A percentile compares a stretch with the other conserved stretches of the same genome.
Conservation (phyloP, 225 moss, liverwort and hornwort genomes). For the Asterella californica region DNA sequence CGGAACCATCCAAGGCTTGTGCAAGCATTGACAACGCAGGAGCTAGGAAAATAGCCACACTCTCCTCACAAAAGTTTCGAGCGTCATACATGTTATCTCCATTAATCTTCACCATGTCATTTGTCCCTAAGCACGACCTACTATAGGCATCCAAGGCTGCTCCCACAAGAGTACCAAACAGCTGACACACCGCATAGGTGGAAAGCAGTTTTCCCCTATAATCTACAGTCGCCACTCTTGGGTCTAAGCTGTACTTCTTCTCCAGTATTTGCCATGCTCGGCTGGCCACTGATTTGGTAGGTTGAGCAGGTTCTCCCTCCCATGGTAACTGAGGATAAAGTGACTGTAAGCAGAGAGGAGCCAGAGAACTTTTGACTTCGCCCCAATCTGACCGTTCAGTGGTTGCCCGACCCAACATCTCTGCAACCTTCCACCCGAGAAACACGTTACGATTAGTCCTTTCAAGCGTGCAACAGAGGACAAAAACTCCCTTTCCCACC, state of each 20-base stretch:
- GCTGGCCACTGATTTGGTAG: constrained; percentile 11
- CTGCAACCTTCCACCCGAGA: constrained; percentile 35
- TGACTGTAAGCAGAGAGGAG: constrained; percentile 36
- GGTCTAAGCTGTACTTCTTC: constrained; percentile 22
- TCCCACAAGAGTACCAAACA: constrained; percentile 51
- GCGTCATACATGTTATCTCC: constrained; percentile 24
- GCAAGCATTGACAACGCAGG: constrained; percentile 59
- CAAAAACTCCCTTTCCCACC: background rate
- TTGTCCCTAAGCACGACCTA: background rate
- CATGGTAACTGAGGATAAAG: constrained; percentile 23
- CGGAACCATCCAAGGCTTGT: constrained; percentile 45
- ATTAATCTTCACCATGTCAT: constrained; percentile 21
- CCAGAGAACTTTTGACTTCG: constrained; percentile 22
- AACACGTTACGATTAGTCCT: background rate
- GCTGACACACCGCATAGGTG: constrained; percentile 45
- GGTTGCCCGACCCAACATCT: constrained; percentile 43
- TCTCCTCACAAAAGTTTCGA: constrained; percentile 51
- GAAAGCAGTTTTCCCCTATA: constrained; percentile 28
- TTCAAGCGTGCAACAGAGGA: background rate
- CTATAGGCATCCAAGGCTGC: constrained; percentile 41
- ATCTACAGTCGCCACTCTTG: background rate
- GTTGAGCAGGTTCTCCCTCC: constrained; percentile 9
- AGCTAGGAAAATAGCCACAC: constrained; percentile 52
- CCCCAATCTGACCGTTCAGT: constrained; percentile 30
- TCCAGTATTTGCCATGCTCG: constrained; percentile 32